Evolutionary conservation across 176 grass and related monocot species (phyloP).

Genomic region (Phoenix roebelenii): DNA sequence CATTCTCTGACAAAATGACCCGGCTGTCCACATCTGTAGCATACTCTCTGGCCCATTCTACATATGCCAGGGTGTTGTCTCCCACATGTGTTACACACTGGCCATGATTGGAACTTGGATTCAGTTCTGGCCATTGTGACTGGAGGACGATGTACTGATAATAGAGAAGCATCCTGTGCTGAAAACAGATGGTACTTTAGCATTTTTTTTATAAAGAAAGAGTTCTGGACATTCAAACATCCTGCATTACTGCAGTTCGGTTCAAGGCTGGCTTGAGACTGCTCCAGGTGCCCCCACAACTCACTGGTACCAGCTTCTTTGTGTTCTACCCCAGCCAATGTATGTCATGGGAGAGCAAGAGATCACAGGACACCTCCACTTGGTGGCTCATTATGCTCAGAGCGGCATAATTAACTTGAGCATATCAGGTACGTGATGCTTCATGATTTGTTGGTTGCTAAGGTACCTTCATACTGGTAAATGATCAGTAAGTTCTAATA

Average conservation of each 20-base stretch:
- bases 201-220: too few relatives aligned
- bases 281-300: conserved; percentile 82
- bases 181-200: too few relatives aligned
- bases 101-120: too few relatives aligned
- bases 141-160: too few relatives aligned
- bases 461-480: neutral
- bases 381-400: conserved; percentile 74
- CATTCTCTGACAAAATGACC: too few relatives aligned
- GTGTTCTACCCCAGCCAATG: conserved; percentile 80
- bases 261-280: conserved; percentile 88
- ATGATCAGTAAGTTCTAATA: neutral
- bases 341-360: conserved; percentile 99
- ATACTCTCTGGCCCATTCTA: too few relatives aligned
- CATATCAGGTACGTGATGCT: conserved; percentile 54
- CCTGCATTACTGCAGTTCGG: conserved; percentile 41
- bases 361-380: conserved; percentile 78
- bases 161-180: too few relatives aligned
- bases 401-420: conserved; percentile 91
- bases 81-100: too few relatives aligned
- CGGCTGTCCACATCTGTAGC: too few relatives aligned
- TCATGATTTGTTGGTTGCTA: neutral
- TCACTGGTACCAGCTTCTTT: conserved; percentile 95
- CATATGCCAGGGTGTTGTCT: too few relatives aligned
- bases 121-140: too few relatives aligned
- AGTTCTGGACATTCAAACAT: too few relatives aligned